These are phyloP conservation scores for Neofusicoccum cordaticola DNA, from an alignment of 2,329 filamentous ascomycete species.

Conservation along the genomic window DNA sequence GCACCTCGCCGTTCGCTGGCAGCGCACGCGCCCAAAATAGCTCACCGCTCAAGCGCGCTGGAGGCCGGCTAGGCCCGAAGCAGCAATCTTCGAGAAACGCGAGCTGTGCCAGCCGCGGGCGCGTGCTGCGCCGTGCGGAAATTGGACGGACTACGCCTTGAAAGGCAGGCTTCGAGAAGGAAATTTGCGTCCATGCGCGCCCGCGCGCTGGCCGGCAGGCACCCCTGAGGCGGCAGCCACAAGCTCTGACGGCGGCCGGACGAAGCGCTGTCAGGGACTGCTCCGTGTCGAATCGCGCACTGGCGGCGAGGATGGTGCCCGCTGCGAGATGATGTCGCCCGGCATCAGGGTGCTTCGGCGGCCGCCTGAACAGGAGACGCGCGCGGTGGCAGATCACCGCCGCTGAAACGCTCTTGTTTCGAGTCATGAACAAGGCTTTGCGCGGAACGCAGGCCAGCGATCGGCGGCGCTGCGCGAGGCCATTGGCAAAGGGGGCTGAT, in stretches of 20 bases:
- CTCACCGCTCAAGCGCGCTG: background rate
- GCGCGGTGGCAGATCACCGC: conserved; percentile 3
- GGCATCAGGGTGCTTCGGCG: conserved; percentile 1
- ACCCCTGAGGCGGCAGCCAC: conserved; percentile 25
- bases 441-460: background rate
- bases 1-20: background rate
- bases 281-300: conserved; percentile 11
- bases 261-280: conserved; percentile 16
- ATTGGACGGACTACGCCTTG: conserved; percentile 26
- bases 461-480: background rate
- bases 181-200: conserved; percentile 26
- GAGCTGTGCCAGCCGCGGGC: conserved; percentile 27
- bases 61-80: conserved; percentile 23
- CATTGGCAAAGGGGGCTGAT: background rate
- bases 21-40: background rate
- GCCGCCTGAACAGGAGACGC: conserved; percentile 6
- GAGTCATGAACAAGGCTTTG: background rate
- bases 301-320: conserved; percentile 7
- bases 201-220: conserved; percentile 28
- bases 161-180: conserved; percentile 29
- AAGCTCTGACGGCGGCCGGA: conserved; percentile 21
- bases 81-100: conserved; percentile 39
- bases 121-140: conserved; percentile 29
- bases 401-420: conserved; percentile 6
- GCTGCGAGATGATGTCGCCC: conserved; percentile 13